These are phyloP conservation scores for Rhizophagus sp. DNA, from an alignment of 192 early-diverging fungal genomes.

Conservation along the genomic window DNA sequence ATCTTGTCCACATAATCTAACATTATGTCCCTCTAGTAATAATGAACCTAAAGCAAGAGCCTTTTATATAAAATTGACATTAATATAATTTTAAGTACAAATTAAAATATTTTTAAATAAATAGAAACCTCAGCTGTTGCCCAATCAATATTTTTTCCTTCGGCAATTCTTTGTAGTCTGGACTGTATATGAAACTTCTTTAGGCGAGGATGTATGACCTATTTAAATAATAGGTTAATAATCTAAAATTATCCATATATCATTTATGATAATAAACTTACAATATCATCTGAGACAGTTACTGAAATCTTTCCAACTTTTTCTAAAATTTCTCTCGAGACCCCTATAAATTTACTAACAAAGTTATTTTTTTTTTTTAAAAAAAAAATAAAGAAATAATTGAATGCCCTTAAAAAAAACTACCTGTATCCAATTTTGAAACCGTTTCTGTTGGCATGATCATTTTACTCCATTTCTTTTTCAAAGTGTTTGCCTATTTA, in stretches of 20 bases:
- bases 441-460: constrained; percentile 60
- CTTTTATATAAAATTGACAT: background rate
- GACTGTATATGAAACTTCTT: constrained; percentile 89
- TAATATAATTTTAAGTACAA: background rate
- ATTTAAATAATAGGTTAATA: background rate
- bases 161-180: constrained; percentile 68
- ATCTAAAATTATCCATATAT: background rate
- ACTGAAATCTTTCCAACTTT: constrained; percentile 81
- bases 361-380: background rate
- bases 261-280: background rate
- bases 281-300: constrained; percentile 62
- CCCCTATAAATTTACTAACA: constrained; percentile 53
- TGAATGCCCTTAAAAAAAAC: background rate
- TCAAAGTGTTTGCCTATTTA: constrained; percentile 53
- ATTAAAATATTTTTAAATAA: background rate
- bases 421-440: constrained; percentile 41
- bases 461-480: constrained; percentile 83
- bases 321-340: constrained; percentile 58
- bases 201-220: constrained; percentile 75
- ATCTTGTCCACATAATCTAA: constrained; percentile 95
- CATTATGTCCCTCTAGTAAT: constrained; percentile 81
- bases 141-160: constrained; percentile 85
- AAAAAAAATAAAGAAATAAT: too few species aligned
- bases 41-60: constrained; percentile 86
- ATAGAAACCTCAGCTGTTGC: constrained; percentile 78